These are phyloP conservation scores for Dactylella cylindrospora DNA, from an alignment of 2,329 filamentous ascomycete genomes.

Conservation along the genomic window DNA sequence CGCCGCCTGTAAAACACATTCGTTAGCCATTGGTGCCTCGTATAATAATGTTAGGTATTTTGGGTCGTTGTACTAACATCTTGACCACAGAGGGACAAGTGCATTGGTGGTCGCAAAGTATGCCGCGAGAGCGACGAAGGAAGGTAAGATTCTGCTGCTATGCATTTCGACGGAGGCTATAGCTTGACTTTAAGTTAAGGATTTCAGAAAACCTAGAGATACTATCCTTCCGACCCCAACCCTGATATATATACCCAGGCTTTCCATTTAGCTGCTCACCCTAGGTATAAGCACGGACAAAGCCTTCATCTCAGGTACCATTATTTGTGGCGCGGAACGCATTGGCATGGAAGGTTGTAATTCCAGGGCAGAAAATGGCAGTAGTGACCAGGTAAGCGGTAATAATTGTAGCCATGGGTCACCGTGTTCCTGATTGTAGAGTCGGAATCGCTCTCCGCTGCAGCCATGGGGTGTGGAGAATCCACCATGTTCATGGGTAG, in stretches of 20 bases:
- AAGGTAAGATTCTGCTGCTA: conserved; percentile 15
- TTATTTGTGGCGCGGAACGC: too few relatives aligned
- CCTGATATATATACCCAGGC: too few relatives aligned
- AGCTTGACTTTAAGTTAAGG: too few relatives aligned
- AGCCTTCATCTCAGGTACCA: too few relatives aligned
- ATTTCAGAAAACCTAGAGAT: too few relatives aligned
- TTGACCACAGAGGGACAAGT: conserved; percentile 20
- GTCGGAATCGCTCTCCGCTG: conserved; percentile 27
- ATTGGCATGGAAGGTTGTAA: too few relatives aligned
- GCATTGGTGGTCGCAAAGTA: conserved; percentile 14
- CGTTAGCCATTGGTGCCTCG: background rate
- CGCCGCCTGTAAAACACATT: conserved; percentile 16
- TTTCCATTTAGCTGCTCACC: too few relatives aligned
- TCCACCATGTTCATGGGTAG: too few relatives aligned
- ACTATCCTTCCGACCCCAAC: too few relatives aligned
- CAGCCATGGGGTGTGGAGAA: too few relatives aligned
- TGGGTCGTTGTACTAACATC: conserved; percentile 15
- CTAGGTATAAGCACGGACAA: too few relatives aligned
- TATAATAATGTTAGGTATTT: background rate
- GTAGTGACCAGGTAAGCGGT: conserved; percentile 34
- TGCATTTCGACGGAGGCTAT: conserved; percentile 13
- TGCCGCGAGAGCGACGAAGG: conserved; percentile 13
- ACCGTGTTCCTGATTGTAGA: background rate
- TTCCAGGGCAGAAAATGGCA: too few relatives aligned
- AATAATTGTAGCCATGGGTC: conserved; percentile 2